These are phyloP conservation scores for Chrysoporthe cubensis DNA, from an alignment of 2,329 filamentous ascomycete species.

Conservation along the genomic window DNA sequence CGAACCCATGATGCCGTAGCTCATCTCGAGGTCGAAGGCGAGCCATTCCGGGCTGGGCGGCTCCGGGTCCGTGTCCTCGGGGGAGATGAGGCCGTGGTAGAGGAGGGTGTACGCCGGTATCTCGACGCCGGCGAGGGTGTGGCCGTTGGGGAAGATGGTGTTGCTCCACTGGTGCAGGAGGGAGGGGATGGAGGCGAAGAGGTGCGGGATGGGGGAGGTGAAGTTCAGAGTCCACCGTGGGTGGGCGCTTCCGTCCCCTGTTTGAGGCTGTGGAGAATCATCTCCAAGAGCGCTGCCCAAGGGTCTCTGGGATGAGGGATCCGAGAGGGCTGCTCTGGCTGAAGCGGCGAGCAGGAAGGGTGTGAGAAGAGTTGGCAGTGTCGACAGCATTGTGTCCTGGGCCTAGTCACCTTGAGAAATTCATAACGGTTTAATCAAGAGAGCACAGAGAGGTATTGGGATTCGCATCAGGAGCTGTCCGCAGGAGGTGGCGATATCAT, in stretches of 20 bases:
- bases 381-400: not conserved
- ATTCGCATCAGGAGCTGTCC: not conserved
- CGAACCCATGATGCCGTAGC: conserved; percentile 56
- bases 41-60: conserved; percentile 56
- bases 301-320: not conserved
- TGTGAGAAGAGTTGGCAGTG: not conserved
- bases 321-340: not conserved
- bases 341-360: not conserved
- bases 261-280: not conserved
- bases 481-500: not conserved
- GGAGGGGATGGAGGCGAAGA: conserved; percentile 51
- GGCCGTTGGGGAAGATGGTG: conserved; percentile 55
- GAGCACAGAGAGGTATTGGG: not conserved
- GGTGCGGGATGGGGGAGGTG: conserved; percentile 50
- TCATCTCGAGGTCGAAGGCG: conserved; percentile 56
- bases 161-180: conserved; percentile 55
- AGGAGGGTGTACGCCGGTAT: conserved; percentile 51
- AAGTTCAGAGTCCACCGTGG: conserved; percentile 46
- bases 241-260: not conserved
- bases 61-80: conserved; percentile 39
- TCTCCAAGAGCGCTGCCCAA: not conserved
- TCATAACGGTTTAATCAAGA: not conserved
- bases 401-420: not conserved
- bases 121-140: conserved; percentile 50
- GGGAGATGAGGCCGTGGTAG: conserved; percentile 49